phyloP scores from a whole-genome alignment of 1,284 basidiomycete genomes.

The Tilletia indica region DNA sequence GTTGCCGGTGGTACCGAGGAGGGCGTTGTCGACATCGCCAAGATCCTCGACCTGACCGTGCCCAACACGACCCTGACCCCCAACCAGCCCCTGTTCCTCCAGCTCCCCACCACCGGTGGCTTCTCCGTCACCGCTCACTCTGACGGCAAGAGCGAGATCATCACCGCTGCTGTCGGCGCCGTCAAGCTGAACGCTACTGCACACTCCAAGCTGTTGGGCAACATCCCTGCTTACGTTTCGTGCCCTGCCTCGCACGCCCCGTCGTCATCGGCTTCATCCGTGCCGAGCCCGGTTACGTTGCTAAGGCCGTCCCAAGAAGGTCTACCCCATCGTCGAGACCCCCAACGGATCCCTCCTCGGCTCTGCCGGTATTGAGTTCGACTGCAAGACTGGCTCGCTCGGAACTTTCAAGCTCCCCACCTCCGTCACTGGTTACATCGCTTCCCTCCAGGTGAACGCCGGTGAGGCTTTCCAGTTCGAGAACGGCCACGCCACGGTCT shows the following conservation, averaged over 20 bases:
- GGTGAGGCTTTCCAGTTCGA: constrained; percentile 13
- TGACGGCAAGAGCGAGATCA: constrained; percentile 16
- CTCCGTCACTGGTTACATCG: constrained; percentile 12
- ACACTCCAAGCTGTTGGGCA: constrained; percentile 13
- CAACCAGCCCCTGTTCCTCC: constrained; percentile 1
- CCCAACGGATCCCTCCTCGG: constrained; percentile 5
- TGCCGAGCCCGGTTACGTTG: constrained; percentile 6
- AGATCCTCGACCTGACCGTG: constrained; percentile 5
- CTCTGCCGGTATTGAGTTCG: constrained; percentile 8
- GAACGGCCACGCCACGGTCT: constrained; percentile 15
- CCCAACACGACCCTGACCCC: constrained; percentile 1
- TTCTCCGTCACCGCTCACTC: constrained; percentile 4
- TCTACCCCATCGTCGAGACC: constrained; percentile 9
- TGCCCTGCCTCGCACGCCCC: not conserved
- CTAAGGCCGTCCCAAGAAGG: constrained; percentile 1
- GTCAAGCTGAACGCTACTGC: constrained; percentile 16
- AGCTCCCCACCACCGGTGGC: not conserved
- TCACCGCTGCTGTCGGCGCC: constrained; percentile 3
- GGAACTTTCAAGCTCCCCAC: constrained; percentile 14
- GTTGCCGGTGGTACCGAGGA: not conserved
- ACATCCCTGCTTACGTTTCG: constrained; percentile 9
- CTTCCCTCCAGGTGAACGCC: not conserved
- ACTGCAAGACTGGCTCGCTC: not conserved
- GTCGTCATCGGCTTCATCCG: constrained; percentile 14
- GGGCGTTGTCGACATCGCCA: constrained; percentile 8